phyloP scores from a whole-genome alignment of 2,329 filamentous ascomycete genomes.

The Paraconiothyrium brasiliense region DNA sequence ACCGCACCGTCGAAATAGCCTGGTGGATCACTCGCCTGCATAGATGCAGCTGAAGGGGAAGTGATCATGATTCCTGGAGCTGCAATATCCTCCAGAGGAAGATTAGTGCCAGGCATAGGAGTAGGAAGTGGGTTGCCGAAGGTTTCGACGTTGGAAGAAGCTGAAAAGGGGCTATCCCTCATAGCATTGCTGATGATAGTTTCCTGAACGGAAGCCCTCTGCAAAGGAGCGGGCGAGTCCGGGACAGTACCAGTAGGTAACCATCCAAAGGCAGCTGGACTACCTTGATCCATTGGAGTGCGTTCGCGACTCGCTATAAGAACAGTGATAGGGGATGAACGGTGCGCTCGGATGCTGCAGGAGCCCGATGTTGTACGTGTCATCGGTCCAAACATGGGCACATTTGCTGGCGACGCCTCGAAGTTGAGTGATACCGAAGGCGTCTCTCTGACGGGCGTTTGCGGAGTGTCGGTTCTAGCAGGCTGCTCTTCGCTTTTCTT shows the following conservation, averaged over 20 bases:
- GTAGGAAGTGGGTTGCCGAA: slow-evolving; percentile 25
- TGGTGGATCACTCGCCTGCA: background rate
- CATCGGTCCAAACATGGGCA: slow-evolving; percentile 37
- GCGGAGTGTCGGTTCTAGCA: slow-evolving; percentile 19
- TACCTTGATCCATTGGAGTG: background rate
- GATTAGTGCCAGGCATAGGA: slow-evolving; percentile 37
- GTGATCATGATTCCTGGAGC: slow-evolving; percentile 21
- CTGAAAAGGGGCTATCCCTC: slow-evolving; percentile 11
- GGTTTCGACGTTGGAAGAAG: background rate
- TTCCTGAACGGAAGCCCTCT: slow-evolving; percentile 30
- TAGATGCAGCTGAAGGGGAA: slow-evolving; percentile 11
- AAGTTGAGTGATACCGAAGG: slow-evolving; percentile 40
- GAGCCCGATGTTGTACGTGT: slow-evolving; percentile 22
- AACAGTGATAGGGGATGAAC: slow-evolving; percentile 42
- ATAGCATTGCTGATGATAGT: slow-evolving; percentile 16
- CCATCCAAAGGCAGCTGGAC: slow-evolving; percentile 8
- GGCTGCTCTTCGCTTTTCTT: slow-evolving; percentile 22
- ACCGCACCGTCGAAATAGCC: slow-evolving; percentile 28
- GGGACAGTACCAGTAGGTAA: slow-evolving; percentile 39
- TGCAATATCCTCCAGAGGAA: slow-evolving; percentile 27
- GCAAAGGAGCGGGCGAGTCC: slow-evolving; percentile 40
- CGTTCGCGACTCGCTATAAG: slow-evolving; percentile 26
- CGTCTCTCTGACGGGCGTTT: slow-evolving; percentile 25
- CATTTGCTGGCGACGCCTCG: slow-evolving; percentile 33
- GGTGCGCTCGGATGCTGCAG: slow-evolving; percentile 32